A percentile compares a stretch with the other conserved stretches of the same genome.
phyloP scores from a whole-genome alignment of 78 protist genomes.

The Protostelium mycophagum region DNA sequence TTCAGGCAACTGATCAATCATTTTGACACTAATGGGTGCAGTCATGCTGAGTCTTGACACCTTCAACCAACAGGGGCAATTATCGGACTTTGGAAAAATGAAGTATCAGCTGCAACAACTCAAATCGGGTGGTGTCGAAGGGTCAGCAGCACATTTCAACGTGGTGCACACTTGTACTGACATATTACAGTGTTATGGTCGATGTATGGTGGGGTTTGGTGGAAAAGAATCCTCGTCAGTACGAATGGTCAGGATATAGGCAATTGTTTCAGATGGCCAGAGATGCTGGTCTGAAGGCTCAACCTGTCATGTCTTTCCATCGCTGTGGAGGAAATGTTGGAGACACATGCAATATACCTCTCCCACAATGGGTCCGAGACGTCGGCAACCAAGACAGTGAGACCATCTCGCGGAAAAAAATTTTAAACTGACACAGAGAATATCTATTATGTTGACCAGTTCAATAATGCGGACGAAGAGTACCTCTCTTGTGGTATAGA shows the following conservation, averaged over 20 bases:
- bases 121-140: too few relatives aligned
- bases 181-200: slow-evolving; percentile 72
- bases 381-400: slow-evolving; percentile 42
- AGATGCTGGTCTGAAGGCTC: slow-evolving; percentile 47
- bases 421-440: slow-evolving; percentile 20
- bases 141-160: too few relatives aligned
- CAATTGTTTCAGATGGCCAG: slow-evolving; percentile 25
- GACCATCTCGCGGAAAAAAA: not conserved
- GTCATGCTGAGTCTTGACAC: too few relatives aligned
- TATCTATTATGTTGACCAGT: slow-evolving; percentile 68
- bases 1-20: too few relatives aligned
- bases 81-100: too few relatives aligned
- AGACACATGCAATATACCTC: slow-evolving; percentile 55
- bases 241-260: slow-evolving; percentile 64
- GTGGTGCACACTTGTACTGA: too few relatives aligned
- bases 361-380: slow-evolving; percentile 57
- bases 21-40: too few relatives aligned
- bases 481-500: slow-evolving; percentile 78
- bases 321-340: slow-evolving; percentile 86
- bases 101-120: too few relatives aligned
- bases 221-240: slow-evolving; percentile 35
- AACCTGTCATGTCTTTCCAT: slow-evolving; percentile 30
- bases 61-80: too few relatives aligned
- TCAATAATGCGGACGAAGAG: slow-evolving; percentile 69
- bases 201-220: slow-evolving; percentile 92